A percentile compares a stretch with the other conserved stretches of the same genome.
Evolutionary conservation across 257 asterid genomes (phyloP).

Genomic region (Phtheirospermum japonicum): DNA sequence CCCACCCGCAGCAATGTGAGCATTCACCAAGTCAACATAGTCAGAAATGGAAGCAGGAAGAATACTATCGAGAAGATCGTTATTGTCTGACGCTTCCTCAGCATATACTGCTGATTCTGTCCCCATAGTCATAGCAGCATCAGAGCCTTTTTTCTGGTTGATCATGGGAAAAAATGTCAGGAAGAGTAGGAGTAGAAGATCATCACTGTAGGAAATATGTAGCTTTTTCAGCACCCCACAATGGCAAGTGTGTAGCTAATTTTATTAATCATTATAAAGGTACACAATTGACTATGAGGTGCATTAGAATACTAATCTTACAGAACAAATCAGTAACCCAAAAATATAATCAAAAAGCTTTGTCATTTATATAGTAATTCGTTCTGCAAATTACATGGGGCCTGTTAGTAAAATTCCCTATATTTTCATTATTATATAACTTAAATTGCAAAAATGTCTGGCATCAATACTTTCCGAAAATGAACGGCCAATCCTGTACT

Average conservation of each 20-base stretch:
- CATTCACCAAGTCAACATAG: conserved; percentile 74
- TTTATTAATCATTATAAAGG: background rate
- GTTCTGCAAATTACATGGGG: background rate
- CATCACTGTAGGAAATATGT: background rate
- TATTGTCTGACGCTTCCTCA: conserved; percentile 84
- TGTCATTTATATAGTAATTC: background rate
- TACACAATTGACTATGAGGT: background rate
- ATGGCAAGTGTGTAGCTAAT: background rate
- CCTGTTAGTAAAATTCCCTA: background rate
- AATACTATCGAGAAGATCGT: conserved; percentile 80
- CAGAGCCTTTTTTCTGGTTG: conserved; percentile 85
- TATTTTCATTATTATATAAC: background rate
- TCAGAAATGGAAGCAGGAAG: conserved; percentile 80
- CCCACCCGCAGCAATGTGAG: conserved; percentile 85
- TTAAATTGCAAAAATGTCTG: background rate
- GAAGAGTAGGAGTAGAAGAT: conserved; percentile 6
- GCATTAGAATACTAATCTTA: background rate
- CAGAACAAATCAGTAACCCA: background rate
- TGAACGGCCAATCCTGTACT: background rate
- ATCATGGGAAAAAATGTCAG: conserved; percentile 23
- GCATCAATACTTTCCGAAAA: too few species aligned
- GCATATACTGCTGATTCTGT: conserved; percentile 92
- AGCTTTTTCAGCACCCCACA: conserved; percentile 13
- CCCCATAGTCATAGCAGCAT: conserved; percentile 86
- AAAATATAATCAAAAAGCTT: background rate